Base-by-base conservation (phyloP, 441 rosid genomes). In the Raphanus hybrid region DNA sequence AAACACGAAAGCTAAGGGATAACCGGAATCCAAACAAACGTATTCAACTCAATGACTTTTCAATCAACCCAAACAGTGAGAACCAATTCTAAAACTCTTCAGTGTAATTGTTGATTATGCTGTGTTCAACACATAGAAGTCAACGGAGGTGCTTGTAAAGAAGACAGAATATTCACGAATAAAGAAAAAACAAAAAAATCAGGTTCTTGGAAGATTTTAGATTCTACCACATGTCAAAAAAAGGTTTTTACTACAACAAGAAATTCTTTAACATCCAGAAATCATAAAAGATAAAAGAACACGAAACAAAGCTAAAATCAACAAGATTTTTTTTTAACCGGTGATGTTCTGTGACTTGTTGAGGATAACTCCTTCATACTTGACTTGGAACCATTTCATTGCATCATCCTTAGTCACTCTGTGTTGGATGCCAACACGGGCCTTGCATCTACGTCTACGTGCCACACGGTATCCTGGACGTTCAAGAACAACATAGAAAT, bases 381-480 rank as follows among this genome's bases (percentile, higher is more conserved):
- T 94, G 54, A 92, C 93, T 78, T 91, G 96, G 85, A 94, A 94
- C 98, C 98, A 94, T 59, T 92, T 94, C 98, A 94, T 94, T 0
- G 98, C 93, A 70, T 94, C 97, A 11, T 94, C 98, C 86, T 94
- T 92, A 0, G 97, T 92, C 52, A 94, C 97, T 81, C 99, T 87
- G 64, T 94, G 99, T 32, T 88, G 98, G 70, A 94, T 94, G n/a
- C 98, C 97, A 66, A 92, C 93, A 10, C 92, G 90, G 1, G 97
- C 62, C 88, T 92, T 91, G 91, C 96, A 92, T 48, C 96, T 85
- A 12, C 96, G 87, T 43, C 96, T 91, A 14, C 97, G 97, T 45
- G 90, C 96, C 12, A 94, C 97, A 41, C 96, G 89, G 74, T 90
- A 94, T 4, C 98, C 98, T 10, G 97, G 92, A 35, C 97, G 94